Evolutionary conservation across 1,139 yeast genomes (phyloP).

Genomic region (Suhomyces bokatorum): DNA sequence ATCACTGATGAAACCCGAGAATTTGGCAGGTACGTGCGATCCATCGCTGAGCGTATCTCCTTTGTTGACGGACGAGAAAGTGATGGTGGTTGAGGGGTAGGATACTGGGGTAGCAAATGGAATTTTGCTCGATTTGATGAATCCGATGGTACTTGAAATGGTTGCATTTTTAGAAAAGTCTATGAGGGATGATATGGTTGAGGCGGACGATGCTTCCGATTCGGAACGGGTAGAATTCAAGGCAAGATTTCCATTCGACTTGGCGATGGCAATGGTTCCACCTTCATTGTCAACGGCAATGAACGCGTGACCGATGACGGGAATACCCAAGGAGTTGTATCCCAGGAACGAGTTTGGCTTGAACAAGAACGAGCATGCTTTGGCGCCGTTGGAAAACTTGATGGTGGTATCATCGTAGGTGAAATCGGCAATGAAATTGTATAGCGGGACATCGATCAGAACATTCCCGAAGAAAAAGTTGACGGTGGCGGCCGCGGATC

Average conservation of each 20-base stretch:
- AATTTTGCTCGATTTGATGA: slow-evolving; percentile 43
- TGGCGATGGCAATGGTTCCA: slow-evolving; percentile 57
- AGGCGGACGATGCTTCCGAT: background rate
- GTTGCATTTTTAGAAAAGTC: slow-evolving; percentile 1
- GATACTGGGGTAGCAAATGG: slow-evolving; percentile 43
- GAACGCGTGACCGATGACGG: slow-evolving; percentile 58
- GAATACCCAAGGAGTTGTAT: slow-evolving; percentile 59
- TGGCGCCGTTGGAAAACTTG: slow-evolving; percentile 52
- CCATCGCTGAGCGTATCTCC: background rate
- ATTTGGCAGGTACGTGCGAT: slow-evolving; percentile 8
- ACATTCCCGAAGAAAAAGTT: slow-evolving; percentile 57
- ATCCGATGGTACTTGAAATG: slow-evolving; percentile 22
- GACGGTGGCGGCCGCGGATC: slow-evolving; percentile 48
- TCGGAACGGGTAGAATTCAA: background rate
- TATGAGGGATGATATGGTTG: background rate
- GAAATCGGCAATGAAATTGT: slow-evolving; percentile 47
- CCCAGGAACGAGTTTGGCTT: slow-evolving; percentile 54
- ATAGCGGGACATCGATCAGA: slow-evolving; percentile 53
- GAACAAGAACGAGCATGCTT: slow-evolving; percentile 62
- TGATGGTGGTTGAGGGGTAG: background rate
- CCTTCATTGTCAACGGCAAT: slow-evolving; percentile 70
- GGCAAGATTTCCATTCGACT: slow-evolving; percentile 27
- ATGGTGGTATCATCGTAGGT: slow-evolving; percentile 30
- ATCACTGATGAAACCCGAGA: slow-evolving; percentile 10
- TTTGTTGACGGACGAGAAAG: background rate